Evolutionary conservation across 345 rosid genomes (phyloP), one percentile per base, ranked within the genome.

Genomic region (Rhodamnia rubescens): DNA sequence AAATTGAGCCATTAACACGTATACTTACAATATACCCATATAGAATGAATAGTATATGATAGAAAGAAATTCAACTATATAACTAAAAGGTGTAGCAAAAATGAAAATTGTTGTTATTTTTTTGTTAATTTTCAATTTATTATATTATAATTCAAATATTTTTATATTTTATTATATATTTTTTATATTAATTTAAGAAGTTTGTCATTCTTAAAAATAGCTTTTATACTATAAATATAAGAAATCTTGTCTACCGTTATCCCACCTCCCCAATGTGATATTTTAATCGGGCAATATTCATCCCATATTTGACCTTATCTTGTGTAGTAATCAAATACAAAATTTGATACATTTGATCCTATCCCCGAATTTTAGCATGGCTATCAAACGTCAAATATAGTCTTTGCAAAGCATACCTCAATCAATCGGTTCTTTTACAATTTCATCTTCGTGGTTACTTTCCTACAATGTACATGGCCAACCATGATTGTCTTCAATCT

Each of bases 301-400:
- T 58, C 7, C 6, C 13, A 58, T n/a, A n/a, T 58, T 0, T 0
- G 4, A 58, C 3, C 4, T 58, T n/a, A 5, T 58, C 9, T 1
- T n/a, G 18, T 1, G 69, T n/a, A n/a, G 1, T 12, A 6, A 58
- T 1, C 3, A 2, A 58, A 1, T 15, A 6, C 8, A 5, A 3
- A 12, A n/a, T n/a, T n/a, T n/a, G 2, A n/a, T 58, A n/a, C 27
- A 12, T n/a, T 58, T 58, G 12, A 49, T 58, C 8, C 32, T n/a
- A 12, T n/a, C 6, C 1, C n/a, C n/a, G 32, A 58, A 58, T 12
- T 58, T 58, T 58, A 1, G n/a, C 14, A 12, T 58, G 32, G 18
- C 32, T 12, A n/a, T 4, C 69, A 12, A 12, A 1, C 32, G 5
- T 12, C 69, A 58, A 12, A 13, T n/a, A 16, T n/a, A 58, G 7